Evolutionary conservation across 306 rosid species (phyloP).

Genomic region (Abrus pulchellus): DNA sequence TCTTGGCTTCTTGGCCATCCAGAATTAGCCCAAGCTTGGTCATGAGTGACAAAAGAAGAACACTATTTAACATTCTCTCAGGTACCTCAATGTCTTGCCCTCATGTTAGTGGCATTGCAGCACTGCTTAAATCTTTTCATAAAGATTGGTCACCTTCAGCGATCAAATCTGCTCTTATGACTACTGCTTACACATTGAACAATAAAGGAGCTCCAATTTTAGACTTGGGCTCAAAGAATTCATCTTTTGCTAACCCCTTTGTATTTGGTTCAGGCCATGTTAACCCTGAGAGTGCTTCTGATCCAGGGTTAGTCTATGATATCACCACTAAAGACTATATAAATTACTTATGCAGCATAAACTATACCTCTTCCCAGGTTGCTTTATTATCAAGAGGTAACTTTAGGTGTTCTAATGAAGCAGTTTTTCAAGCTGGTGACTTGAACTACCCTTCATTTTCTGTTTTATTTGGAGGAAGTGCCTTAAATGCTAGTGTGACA

Average conservation of each 20-base stretch:
- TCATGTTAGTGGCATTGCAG: slow-evolving; percentile 80
- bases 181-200: slow-evolving; percentile 70
- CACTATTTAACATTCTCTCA: slow-evolving; percentile 66
- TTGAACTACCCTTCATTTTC: slow-evolving; percentile 82
- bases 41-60: slow-evolving; percentile 65
- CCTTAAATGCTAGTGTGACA: slow-evolving; percentile 47
- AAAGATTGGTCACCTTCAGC: slow-evolving; percentile 76
- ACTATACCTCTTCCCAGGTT: slow-evolving; percentile 65
- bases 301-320: slow-evolving; percentile 77
- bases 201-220: slow-evolving; percentile 56
- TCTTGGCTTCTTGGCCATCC: slow-evolving; percentile 82
- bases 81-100: slow-evolving; percentile 93
- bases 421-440: slow-evolving; percentile 55
- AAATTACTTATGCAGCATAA: slow-evolving; percentile 67
- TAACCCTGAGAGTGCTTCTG: slow-evolving; percentile 71
- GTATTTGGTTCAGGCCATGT: slow-evolving; percentile 81
- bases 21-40: slow-evolving; percentile 57
- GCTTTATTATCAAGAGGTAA: slow-evolving; percentile 58
- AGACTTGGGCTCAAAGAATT: slow-evolving; percentile 49
- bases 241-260: slow-evolving; percentile 63
- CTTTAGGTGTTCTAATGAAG: slow-evolving; percentile 51
- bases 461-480: slow-evolving; percentile 48
- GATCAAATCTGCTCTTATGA: slow-evolving; percentile 81
- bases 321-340: slow-evolving; percentile 61
- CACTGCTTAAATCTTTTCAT: slow-evolving; percentile 62